A percentile compares a stretch with the other conserved stretches of the same genome.
These are phyloP conservation scores for Rubroshorea leprosula DNA, from an alignment of 345 rosid species.

Conservation along the genomic window DNA sequence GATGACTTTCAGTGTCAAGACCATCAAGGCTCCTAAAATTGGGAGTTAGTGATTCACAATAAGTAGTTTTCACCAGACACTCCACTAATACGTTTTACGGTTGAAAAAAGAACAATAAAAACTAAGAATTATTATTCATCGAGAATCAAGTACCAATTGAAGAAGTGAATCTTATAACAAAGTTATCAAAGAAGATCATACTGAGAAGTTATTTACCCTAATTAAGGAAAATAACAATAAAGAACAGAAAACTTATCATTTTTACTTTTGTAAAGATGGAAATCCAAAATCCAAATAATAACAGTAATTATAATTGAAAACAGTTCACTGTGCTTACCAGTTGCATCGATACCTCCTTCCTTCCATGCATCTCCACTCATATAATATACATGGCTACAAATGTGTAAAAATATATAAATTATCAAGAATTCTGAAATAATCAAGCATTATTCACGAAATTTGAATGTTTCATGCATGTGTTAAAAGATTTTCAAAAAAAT, in stretches of 20 bases:
- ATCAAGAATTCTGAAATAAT: conserved; percentile 29
- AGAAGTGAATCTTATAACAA: too few species aligned
- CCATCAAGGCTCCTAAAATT: conserved; percentile 86
- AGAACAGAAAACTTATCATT: neutral
- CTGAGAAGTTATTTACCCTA: neutral
- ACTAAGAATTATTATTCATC: too few species aligned
- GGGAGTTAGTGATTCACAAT: neutral
- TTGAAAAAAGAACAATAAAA: too few species aligned
- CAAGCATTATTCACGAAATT: conserved; percentile 2
- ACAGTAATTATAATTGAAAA: conserved; percentile 5
- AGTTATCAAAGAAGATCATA: neutral
- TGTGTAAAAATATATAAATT: too few species aligned
- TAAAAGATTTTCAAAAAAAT: neutral
- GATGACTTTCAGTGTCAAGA: conserved; percentile 82
- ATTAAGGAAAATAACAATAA: neutral
- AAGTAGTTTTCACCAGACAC: too few species aligned
- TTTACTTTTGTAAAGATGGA: too few species aligned
- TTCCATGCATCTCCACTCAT: conserved; percentile 99
- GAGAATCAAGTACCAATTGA: too few species aligned
- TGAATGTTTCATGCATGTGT: neutral
- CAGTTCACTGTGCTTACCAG: conserved; percentile 49
- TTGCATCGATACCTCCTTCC: conserved; percentile 96
- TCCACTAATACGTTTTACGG: too few species aligned
- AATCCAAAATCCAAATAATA: too few species aligned
- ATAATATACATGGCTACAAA: conserved; percentile 85